These are phyloP conservation scores for Globisporangium paroecandrum DNA, from an alignment of 352 stramenopile genomes.

Conservation along the genomic window DNA sequence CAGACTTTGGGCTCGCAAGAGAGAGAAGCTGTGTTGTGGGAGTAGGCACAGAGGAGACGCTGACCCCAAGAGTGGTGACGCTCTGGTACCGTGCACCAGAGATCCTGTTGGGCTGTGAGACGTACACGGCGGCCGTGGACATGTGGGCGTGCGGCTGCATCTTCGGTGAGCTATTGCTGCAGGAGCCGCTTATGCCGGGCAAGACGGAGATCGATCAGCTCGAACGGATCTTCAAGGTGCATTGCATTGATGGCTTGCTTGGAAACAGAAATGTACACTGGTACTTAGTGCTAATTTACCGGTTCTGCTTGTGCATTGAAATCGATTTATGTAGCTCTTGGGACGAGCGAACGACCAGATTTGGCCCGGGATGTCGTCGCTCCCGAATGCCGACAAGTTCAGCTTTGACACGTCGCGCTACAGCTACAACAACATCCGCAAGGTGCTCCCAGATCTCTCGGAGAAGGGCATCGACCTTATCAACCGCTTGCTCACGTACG, in stretches of 20 bases:
- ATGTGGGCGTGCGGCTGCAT: constrained; percentile 83
- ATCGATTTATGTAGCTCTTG: constrained; percentile 28
- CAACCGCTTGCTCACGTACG: constrained; percentile 47
- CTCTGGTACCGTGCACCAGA: constrained; percentile 94
- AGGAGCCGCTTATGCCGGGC: constrained; percentile 55
- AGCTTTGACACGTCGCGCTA: constrained; percentile 30
- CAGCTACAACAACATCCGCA: constrained; percentile 37
- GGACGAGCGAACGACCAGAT: constrained; percentile 56
- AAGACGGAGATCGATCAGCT: constrained; percentile 69
- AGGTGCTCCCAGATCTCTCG: constrained; percentile 37
- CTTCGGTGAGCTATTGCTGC: constrained; percentile 55
- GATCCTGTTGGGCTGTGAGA: constrained; percentile 83
- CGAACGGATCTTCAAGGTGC: constrained; percentile 62
- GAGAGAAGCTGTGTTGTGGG: constrained; percentile 60
- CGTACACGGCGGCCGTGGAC: constrained; percentile 90
- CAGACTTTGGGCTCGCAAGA: constrained; percentile 61
- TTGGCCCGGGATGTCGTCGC: constrained; percentile 49
- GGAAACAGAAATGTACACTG: too few relatives aligned
- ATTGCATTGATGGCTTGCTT: background rate
- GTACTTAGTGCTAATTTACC: background rate
- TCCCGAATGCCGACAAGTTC: constrained; percentile 44
- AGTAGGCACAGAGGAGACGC: constrained; percentile 10
- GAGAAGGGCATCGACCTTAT: constrained; percentile 47
- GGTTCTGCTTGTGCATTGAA: background rate
- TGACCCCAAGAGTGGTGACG: constrained; percentile 90